Conservation (phyloP, 345 rosid genomes). For the Eutrema yunnanense region DNA sequence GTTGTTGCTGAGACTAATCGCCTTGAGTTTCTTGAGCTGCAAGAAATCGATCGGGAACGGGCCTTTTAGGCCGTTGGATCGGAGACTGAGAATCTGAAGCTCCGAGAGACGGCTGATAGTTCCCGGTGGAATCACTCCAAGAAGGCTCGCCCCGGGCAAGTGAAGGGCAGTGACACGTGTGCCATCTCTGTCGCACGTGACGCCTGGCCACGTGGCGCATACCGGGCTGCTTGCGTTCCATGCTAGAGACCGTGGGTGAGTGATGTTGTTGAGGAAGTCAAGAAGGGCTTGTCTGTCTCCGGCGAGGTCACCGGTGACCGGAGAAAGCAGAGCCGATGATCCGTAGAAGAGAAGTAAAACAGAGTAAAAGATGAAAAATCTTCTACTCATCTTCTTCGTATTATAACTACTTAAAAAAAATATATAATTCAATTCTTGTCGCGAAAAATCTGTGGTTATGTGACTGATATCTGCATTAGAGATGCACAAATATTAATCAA, state of each 20-base stretch:
- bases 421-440: not conserved
- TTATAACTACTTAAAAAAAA: not conserved
- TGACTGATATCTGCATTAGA: conserved; percentile 23
- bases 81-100: conserved; percentile 60
- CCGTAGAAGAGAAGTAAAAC: conserved; percentile 9
- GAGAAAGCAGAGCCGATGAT: conserved; percentile 3
- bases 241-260: conserved; percentile 45
- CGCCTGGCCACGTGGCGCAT: conserved; percentile 70
- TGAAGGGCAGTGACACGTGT: conserved; percentile 57
- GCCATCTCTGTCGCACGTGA: conserved; percentile 53
- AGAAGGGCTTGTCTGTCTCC: conserved; percentile 74
- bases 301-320: conserved; percentile 41
- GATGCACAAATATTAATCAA: not conserved
- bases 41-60: conserved; percentile 61
- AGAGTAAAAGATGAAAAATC: not conserved
- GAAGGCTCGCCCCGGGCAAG: conserved; percentile 64
- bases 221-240: conserved; percentile 53
- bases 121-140: conserved; percentile 50
- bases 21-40: conserved; percentile 52
- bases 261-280: conserved; percentile 48
- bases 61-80: conserved; percentile 69
- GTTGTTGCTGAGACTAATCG: conserved; percentile 59
- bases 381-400: conserved; percentile 4
- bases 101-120: conserved; percentile 76
- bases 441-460: not conserved